Base-by-base conservation (phyloP, 73 alveolate species). In the Symbiodinium natans region DNA sequence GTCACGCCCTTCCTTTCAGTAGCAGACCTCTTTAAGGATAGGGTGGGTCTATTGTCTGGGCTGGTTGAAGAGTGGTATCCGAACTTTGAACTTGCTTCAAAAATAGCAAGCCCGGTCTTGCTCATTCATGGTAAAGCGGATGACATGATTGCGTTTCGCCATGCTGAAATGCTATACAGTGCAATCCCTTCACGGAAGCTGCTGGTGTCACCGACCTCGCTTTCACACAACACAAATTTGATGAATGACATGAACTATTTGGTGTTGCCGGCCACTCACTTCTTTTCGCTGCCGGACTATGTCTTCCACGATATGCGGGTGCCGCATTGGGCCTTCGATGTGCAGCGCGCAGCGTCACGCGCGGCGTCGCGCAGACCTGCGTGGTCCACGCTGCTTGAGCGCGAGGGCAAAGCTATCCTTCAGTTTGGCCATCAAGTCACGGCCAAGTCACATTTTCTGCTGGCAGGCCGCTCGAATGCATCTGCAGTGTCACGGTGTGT, bases 1-100 rank as follows among this genome's bases (percentile, higher is more conserved):
- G 98, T 92, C 43, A 92, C 98, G 71, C 98, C 98, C 92, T 92
- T 92, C 92, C 36, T 92, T 54, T 92, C 98, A 15, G 52, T 92
- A 27, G 92, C 56, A 40, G 98, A 92, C 29, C 98, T 92, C 42
- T 92, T 92, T 17, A 41, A 48, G 83, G 98, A 92, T 29, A 83
- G 98, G 34, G 92, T 92, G 41, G 98, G 98, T 2, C 98, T 92
- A 1, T 77, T 92, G 59, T 31, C 98, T 9, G 9, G 56, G 54
- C 68, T 92, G 38, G 92, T 92, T 54, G 98, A 92, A 42, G 87
- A 80, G 59, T 80, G 86, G 95, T 59, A 63, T 59, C 86, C 95
- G 25, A 68, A 88, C 86, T 25, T 56, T 83, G 86, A 38, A 25
- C 25, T 40, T 71, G 36, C 54, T 82, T 39, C 80, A 21, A 90